Evolutionary conservation across 306 rosid genomes (phyloP).

Genomic region (Trifolium repens): DNA sequence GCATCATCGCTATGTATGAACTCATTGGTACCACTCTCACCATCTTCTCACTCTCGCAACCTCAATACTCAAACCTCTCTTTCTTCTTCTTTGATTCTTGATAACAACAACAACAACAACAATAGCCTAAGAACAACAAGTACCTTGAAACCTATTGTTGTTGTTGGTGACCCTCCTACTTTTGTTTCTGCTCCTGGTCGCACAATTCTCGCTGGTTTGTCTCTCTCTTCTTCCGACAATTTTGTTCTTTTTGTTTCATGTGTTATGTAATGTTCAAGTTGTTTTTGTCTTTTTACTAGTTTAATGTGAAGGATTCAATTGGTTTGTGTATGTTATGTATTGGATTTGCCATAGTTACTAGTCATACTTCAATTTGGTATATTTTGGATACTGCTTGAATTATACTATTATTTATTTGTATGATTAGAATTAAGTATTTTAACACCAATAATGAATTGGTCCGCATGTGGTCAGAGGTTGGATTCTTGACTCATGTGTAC

Average conservation of each 20-base stretch:
- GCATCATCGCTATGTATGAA: constrained; percentile 77
- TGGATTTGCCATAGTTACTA: constrained; percentile 2
- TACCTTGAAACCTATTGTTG: constrained; percentile 72
- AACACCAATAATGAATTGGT: too few species aligned
- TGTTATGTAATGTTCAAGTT: neutral
- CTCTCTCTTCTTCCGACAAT: neutral
- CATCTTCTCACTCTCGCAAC: constrained; percentile 64
- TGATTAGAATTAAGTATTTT: constrained; percentile 1
- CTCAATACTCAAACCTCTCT: constrained; percentile 42
- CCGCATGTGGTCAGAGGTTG: too few species aligned
- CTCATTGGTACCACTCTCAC: constrained; percentile 53
- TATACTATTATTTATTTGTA: constrained; percentile 14
- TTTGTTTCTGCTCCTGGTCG: constrained; percentile 94
- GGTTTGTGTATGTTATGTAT: neutral
- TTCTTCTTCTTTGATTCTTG: constrained; percentile 52
- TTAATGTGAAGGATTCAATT: neutral
- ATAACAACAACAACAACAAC: constrained; percentile 42
- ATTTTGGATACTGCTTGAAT: constrained; percentile 18
- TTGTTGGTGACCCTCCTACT: constrained; percentile 87
- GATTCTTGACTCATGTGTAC: too few species aligned
- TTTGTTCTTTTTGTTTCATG: neutral
- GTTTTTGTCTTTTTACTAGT: neutral
- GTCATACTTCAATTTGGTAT: neutral
- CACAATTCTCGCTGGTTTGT: constrained; percentile 86
- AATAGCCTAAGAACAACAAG: constrained; percentile 9